Percentiles rank a stretch among this genome's conserved stretches.
Evolutionary conservation across 2,329 filamentous ascomycete species (phyloP).

Genomic region (Blastomyces parvus): DNA sequence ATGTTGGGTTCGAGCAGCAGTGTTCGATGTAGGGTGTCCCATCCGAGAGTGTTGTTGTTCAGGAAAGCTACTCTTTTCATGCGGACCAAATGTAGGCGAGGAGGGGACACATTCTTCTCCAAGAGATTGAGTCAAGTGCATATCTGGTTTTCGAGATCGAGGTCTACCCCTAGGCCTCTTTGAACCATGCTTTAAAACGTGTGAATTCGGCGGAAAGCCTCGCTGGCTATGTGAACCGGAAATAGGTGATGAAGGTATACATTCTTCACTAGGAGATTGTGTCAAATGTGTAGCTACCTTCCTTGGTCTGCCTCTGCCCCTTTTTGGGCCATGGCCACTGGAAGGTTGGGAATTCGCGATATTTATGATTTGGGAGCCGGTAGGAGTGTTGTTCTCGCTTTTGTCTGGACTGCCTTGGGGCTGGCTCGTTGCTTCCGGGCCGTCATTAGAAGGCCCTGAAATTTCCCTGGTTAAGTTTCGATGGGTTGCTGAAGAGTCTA

Average conservation of each 20-base stretch:
- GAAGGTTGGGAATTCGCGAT: conserved; percentile 13
- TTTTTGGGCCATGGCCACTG: not conserved
- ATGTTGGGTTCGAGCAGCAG: not conserved
- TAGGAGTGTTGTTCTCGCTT: not conserved
- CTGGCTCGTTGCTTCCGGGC: not conserved
- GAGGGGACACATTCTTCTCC: not conserved
- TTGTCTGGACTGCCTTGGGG: conserved; percentile 1
- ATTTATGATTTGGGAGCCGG: conserved; percentile 7
- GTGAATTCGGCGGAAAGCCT: not conserved
- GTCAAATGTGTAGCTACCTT: not conserved
- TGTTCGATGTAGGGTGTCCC: not conserved
- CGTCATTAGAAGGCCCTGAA: not conserved
- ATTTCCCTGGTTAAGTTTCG: not conserved
- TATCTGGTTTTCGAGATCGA: not conserved
- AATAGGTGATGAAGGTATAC: not conserved
- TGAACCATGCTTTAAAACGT: not conserved
- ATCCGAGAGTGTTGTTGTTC: not conserved
- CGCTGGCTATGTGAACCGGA: not conserved
- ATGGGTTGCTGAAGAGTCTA: conserved; percentile 19
- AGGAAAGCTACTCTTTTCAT: not conserved
- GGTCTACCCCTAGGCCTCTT: conserved; percentile 1
- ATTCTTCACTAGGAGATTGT: conserved; percentile 2
- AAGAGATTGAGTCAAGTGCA: not conserved
- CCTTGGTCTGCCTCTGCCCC: conserved; percentile 1
- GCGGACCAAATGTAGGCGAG: not conserved